A percentile compares a stretch with the other conserved stretches of the same genome.
Conservation (phyloP, 2,329 filamentous ascomycete species). For the Hypoxylon sp. region DNA sequence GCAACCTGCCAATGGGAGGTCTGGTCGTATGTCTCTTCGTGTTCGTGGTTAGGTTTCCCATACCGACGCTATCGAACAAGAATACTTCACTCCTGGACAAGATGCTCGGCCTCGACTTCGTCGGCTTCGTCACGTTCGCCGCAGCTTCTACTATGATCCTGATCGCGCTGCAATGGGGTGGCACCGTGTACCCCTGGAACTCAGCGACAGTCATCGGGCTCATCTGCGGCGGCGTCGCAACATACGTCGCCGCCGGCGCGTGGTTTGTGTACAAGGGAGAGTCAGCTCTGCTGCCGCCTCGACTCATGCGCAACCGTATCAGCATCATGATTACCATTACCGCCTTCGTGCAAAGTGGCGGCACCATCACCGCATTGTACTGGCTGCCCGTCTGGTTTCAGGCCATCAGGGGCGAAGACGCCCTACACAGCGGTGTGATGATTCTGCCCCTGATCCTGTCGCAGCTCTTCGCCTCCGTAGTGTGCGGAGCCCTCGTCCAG, state of each 20-base stretch:
- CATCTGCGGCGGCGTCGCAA: slow-evolving; percentile 46
- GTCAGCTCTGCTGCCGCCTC: slow-evolving; percentile 48
- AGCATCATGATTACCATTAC: slow-evolving; percentile 35
- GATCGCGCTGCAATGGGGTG: slow-evolving; percentile 56
- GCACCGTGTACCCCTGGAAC: slow-evolving; percentile 49
- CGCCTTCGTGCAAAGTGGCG: slow-evolving; percentile 35
- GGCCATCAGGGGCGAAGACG: slow-evolving; percentile 31
- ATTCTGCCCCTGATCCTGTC: slow-evolving; percentile 42
- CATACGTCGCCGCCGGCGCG: slow-evolving; percentile 42
- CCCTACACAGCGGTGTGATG: slow-evolving; percentile 37
- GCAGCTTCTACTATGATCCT: slow-evolving; percentile 53
- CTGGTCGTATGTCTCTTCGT: slow-evolving; percentile 31
- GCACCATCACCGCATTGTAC: slow-evolving; percentile 33
- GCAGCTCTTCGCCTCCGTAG: slow-evolving; percentile 36
- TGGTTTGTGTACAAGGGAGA: slow-evolving; percentile 51
- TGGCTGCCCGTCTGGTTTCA: slow-evolving; percentile 45
- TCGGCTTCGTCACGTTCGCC: slow-evolving; percentile 42
- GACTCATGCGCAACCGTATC: slow-evolving; percentile 32
- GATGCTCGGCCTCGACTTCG: slow-evolving; percentile 39
- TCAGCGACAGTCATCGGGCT: slow-evolving; percentile 48
- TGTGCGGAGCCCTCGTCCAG: slow-evolving; percentile 35
- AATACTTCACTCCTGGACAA: slow-evolving; percentile 19
- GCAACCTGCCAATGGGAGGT: slow-evolving; percentile 37
- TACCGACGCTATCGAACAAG: slow-evolving; percentile 18
- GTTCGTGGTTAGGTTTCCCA: slow-evolving; percentile 31